These are phyloP conservation scores for Fraxinus greggii DNA, from an alignment of 305 asterid species.

Conservation along the genomic window DNA sequence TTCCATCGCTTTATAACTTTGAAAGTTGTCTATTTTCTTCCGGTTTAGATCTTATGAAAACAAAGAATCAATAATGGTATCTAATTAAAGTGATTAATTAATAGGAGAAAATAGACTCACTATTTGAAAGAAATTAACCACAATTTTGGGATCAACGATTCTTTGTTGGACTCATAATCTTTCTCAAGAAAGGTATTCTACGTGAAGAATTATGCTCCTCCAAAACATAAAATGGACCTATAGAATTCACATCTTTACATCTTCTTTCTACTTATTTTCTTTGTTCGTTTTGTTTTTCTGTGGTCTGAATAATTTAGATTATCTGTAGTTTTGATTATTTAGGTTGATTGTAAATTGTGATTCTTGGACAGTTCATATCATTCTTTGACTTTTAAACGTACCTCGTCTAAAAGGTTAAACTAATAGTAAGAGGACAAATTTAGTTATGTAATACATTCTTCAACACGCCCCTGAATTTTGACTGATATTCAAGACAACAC, in stretches of 20 bases:
- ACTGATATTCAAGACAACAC: not conserved
- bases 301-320: slow-evolving; percentile 3
- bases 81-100: not conserved
- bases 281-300: not conserved
- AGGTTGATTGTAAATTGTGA: not conserved
- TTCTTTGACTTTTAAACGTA: not conserved
- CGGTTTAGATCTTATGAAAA: not conserved
- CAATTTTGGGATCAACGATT: slow-evolving; percentile 8
- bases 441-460: not conserved
- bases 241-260: not conserved
- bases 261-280: not conserved
- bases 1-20: slow-evolving; percentile 23
- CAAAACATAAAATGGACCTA: slow-evolving; percentile 7
- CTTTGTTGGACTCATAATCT: not conserved
- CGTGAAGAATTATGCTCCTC: not conserved
- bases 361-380: not conserved
- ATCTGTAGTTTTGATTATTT: not conserved
- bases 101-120: not conserved
- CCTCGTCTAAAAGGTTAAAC: not conserved
- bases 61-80: not conserved
- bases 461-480: not conserved
- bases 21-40: slow-evolving; percentile 33
- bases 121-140: not conserved
- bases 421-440: not conserved
- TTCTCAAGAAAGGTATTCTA: not conserved